Evolutionary conservation across 306 rosid genomes (phyloP), one percentile per base, ranked within the genome.

Genomic region (Herpetospermum pedunculosum): DNA sequence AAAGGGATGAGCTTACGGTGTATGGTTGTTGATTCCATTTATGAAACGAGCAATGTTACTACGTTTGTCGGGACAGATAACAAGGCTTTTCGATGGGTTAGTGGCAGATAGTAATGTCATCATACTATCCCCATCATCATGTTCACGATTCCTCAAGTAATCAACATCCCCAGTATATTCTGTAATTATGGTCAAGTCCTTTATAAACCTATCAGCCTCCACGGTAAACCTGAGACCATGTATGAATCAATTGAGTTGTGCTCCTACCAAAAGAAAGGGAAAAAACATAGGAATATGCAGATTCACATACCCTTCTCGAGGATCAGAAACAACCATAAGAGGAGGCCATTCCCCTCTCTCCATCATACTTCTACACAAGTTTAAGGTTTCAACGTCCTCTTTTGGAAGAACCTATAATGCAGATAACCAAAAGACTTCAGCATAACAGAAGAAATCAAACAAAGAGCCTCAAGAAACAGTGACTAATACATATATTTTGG

Each of bases 151-250:
- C 88, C 80, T 85, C 70, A 95, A 81, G 83, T 70, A 89, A 82
- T 95, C 99, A 11, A 95, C 99, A 82, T 95, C 99, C 78, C 99
- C 97, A 53, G 83, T 83, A 83, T 95, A 91, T 82, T 95, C 99
- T 64, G 99, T 95, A 65, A 95, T 89, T 77, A 95, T 84, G n/a
- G 97, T 91, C 72, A 82, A 81, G 74, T 95, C 97, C 87, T 81
- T 89, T 57, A 91, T 89, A 75, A 12, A 44, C 77, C 85, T 89
- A 80, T 91, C 99, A 0, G 99, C 97, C 79, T 89, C 97, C 40
- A 95, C 97, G 3, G 99, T 89, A 83, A 95, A 95, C 49, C 99
- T 95, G 80, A 77, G n/a, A 4, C 15, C 41, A 18, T n/a, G 72
- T 46, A 30, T 35, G 18, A 74, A 74, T 29, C 52, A 49, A 49